A percentile compares a stretch with the other conserved stretches of the same genome.
Conservation (phyloP, 441 rosid genomes). For the Daphne laureola region DNA sequence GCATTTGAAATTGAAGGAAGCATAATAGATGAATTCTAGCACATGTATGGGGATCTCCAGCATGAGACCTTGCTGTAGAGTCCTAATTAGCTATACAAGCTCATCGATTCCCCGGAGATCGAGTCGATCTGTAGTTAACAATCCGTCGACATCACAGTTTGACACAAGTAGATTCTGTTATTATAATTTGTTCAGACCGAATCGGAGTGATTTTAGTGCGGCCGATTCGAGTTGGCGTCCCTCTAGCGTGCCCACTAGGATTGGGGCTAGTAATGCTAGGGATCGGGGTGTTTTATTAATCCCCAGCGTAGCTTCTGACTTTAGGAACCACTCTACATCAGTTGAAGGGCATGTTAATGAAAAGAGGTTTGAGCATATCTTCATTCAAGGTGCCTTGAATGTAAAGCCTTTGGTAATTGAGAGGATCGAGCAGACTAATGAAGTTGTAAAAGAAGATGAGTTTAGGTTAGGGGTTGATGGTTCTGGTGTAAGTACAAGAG, state of each 20-base stretch:
- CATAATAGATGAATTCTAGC: conserved; percentile 42
- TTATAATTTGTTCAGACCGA: conserved; percentile 25
- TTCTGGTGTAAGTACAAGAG: conserved; percentile 28
- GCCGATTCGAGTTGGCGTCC: conserved; percentile 44
- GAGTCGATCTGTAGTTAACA: conserved; percentile 10
- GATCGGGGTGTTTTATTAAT: conserved; percentile 65
- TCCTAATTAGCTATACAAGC: conserved; percentile 43
- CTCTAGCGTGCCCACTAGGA: conserved; percentile 17
- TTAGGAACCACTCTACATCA: conserved; percentile 70
- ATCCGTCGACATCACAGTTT: conserved; percentile 53
- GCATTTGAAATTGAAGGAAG: not conserved
- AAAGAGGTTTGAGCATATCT: conserved; percentile 64
- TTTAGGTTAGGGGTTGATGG: conserved; percentile 28
- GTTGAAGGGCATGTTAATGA: conserved; percentile 50
- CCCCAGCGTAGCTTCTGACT: conserved; percentile 65
- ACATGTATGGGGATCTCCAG: conserved; percentile 57
- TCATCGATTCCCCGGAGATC: conserved; percentile 35
- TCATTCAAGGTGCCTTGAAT: conserved; percentile 54
- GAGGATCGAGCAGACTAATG: conserved; percentile 30
- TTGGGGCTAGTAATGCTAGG: conserved; percentile 22
- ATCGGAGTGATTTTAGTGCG: conserved; percentile 48
- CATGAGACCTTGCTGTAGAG: conserved; percentile 75
- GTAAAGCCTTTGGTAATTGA: conserved; percentile 57
- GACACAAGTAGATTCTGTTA: conserved; percentile 26
- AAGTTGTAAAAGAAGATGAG: conserved; percentile 29